A percentile compares a stretch with the other conserved stretches of the same genome.
Evolutionary conservation across 495 filamentous ascomycete species (phyloP).

Genomic region (Aspergillus avenaceus): DNA sequence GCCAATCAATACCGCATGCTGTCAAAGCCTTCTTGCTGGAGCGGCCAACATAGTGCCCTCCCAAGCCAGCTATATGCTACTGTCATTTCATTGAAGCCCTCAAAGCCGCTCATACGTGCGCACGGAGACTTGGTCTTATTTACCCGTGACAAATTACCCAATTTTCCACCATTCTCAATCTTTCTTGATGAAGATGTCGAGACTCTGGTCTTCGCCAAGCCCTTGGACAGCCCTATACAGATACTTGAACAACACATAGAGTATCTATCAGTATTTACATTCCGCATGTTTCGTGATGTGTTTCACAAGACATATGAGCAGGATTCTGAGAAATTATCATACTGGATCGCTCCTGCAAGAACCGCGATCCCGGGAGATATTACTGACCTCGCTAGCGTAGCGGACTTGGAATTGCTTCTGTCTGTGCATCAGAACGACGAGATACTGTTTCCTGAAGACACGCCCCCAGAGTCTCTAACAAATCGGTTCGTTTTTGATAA

Average conservation of each 20-base stretch:
- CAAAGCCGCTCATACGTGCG: constrained; percentile 52
- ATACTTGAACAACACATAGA: constrained; percentile 39
- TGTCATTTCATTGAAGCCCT: constrained; percentile 56
- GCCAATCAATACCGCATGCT: constrained; percentile 70
- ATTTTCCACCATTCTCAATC: constrained; percentile 64
- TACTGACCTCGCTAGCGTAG: constrained; percentile 28
- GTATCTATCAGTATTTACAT: constrained; percentile 62
- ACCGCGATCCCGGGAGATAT: background rate
- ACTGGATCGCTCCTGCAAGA: constrained; percentile 72
- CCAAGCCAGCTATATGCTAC: constrained; percentile 60
- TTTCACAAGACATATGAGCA: constrained; percentile 82
- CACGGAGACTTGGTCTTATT: constrained; percentile 68
- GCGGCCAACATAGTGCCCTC: constrained; percentile 40
- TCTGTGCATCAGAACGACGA: constrained; percentile 48
- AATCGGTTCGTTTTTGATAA: constrained; percentile 69
- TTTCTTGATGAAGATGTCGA: constrained; percentile 59
- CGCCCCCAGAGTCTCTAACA: constrained; percentile 52
- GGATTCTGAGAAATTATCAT: constrained; percentile 63
- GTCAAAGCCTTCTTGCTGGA: constrained; percentile 77
- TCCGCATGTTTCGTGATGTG: constrained; percentile 75
- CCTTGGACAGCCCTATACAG: constrained; percentile 34
- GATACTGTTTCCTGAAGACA: constrained; percentile 51
- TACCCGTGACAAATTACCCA: constrained; percentile 61
- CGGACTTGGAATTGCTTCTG: constrained; percentile 65
- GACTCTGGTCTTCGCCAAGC: constrained; percentile 51